phyloP scores from a whole-genome alignment of 257 asterid species.

The Linderniella brevidens region DNA sequence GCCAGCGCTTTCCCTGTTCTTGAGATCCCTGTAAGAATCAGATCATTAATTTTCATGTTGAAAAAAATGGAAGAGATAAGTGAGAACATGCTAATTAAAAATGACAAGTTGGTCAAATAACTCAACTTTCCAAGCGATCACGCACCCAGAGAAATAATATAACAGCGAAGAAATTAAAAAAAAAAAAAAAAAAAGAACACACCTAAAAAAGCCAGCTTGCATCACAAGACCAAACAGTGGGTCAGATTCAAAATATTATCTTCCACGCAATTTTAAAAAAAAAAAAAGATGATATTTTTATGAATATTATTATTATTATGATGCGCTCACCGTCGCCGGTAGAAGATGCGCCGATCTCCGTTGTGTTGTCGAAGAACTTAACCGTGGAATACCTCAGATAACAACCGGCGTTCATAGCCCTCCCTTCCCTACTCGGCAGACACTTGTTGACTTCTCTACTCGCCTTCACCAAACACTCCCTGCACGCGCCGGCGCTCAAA shows the following conservation, averaged over 20 bases:
- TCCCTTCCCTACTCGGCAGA: constrained; percentile 62
- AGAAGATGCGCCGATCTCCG: not conserved
- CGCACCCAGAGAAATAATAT: too few relatives aligned
- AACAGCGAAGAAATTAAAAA: too few relatives aligned
- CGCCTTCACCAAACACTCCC: constrained; percentile 63
- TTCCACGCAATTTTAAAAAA: too few relatives aligned
- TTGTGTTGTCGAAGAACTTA: constrained; percentile 32
- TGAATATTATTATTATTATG: too few relatives aligned
- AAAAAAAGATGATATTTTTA: too few relatives aligned
- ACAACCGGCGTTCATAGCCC: constrained; percentile 72
- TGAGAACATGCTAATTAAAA: not conserved
- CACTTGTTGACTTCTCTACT: constrained; percentile 29
- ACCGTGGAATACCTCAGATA: constrained; percentile 64
- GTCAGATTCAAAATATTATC: too few relatives aligned
- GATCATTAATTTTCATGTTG: not conserved
- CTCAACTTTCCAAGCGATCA: too few relatives aligned
- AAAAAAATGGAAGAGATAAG: not conserved
- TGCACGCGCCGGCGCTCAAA: constrained; percentile 41
- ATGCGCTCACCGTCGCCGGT: constrained; percentile 12
- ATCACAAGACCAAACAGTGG: too few relatives aligned
- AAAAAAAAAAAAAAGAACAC: too few relatives aligned
- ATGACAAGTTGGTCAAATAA: too few relatives aligned
- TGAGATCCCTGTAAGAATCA: constrained; percentile 22
- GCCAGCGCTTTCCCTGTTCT: constrained; percentile 37
- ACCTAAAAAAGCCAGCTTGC: too few relatives aligned